phyloP scores from a whole-genome alignment of 805 yeast genomes.

The Zygosaccharomyces rouxii region DNA sequence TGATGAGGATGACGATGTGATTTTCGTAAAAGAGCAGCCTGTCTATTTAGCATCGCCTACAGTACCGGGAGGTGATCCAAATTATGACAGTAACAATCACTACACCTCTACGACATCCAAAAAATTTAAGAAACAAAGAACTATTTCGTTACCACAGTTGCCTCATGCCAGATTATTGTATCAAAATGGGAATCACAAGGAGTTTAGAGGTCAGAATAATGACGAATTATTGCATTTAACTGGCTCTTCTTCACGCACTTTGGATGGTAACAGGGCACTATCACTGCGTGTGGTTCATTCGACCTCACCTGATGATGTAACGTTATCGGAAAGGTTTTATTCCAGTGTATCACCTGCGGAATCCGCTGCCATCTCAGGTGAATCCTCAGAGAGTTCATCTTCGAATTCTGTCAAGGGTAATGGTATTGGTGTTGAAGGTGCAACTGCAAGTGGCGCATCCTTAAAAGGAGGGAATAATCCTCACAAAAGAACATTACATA shows the following conservation, averaged over 20 bases:
- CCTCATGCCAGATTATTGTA: conserved; percentile 46
- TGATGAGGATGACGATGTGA: conserved; percentile 29
- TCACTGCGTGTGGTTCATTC: conserved; percentile 22
- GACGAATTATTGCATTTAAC: conserved; percentile 32
- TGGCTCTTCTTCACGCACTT: conserved; percentile 32
- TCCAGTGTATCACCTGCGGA: conserved; percentile 14
- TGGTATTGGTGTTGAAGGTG: background rate
- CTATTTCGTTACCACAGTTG: conserved; percentile 52
- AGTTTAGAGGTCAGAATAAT: conserved; percentile 26
- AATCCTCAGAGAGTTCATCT: conserved; percentile 9
- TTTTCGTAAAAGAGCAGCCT: conserved; percentile 31
- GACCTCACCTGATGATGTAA: conserved; percentile 17
- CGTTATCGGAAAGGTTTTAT: conserved; percentile 11
- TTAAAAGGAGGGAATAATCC: background rate
- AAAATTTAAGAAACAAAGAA: conserved; percentile 43
- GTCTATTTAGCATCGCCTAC: conserved; percentile 13
- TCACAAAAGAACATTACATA: conserved; percentile 9
- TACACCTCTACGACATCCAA: conserved; percentile 19
- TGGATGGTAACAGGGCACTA: conserved; percentile 29
- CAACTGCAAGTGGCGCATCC: conserved; percentile 1
- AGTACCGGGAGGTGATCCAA: conserved; percentile 11
- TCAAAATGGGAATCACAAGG: conserved; percentile 14
- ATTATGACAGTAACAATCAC: conserved; percentile 4
- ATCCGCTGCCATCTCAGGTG: conserved; percentile 4
- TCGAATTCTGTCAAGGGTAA: conserved; percentile 3